phyloP scores from a whole-genome alignment of 2,329 filamentous ascomycete species.

The Blastomyces emzantsi region DNA sequence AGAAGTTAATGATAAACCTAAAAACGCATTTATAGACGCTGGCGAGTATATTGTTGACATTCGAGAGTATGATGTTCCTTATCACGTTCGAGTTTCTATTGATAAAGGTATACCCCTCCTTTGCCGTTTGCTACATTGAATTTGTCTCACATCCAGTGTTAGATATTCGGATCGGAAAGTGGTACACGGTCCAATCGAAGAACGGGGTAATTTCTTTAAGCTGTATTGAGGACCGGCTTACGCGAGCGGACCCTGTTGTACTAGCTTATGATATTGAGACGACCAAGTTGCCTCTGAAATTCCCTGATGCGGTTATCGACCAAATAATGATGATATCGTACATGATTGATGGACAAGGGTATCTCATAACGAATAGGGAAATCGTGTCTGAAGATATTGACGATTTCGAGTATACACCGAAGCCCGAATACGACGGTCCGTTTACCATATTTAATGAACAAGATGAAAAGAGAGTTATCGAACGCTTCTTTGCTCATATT shows the following conservation, averaged over 20 bases:
- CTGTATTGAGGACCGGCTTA: slow-evolving; percentile 77
- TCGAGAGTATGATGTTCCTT: slow-evolving; percentile 97
- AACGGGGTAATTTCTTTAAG: slow-evolving; percentile 77
- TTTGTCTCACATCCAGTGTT: slow-evolving; percentile 20
- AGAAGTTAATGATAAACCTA: slow-evolving; percentile 71
- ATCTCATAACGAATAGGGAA: slow-evolving; percentile 94
- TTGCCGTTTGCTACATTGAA: not conserved
- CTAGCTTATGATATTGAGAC: slow-evolving; percentile 99
- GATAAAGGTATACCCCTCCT: slow-evolving; percentile 57
- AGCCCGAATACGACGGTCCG: slow-evolving; percentile 85
- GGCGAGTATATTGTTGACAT: slow-evolving; percentile 98
- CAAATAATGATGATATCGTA: slow-evolving; percentile 99
- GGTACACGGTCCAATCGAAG: slow-evolving; percentile 93
- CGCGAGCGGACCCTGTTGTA: slow-evolving; percentile 91
- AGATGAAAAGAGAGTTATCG: slow-evolving; percentile 76
- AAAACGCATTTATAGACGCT: slow-evolving; percentile 72
- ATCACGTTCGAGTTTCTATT: slow-evolving; percentile 98
- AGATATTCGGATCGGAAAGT: slow-evolving; percentile 94
- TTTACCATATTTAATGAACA: slow-evolving; percentile 99
- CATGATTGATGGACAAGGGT: slow-evolving; percentile 98
- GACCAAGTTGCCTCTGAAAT: slow-evolving; percentile 89
- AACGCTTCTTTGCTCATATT: slow-evolving; percentile 90
- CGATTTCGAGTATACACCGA: slow-evolving; percentile 97
- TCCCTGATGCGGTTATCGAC: slow-evolving; percentile 87
- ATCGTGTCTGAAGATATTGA: slow-evolving; percentile 96